Base-by-base conservation (phyloP, 2,329 filamentous ascomycete genomes). In the Talaromyces verruculosus region DNA sequence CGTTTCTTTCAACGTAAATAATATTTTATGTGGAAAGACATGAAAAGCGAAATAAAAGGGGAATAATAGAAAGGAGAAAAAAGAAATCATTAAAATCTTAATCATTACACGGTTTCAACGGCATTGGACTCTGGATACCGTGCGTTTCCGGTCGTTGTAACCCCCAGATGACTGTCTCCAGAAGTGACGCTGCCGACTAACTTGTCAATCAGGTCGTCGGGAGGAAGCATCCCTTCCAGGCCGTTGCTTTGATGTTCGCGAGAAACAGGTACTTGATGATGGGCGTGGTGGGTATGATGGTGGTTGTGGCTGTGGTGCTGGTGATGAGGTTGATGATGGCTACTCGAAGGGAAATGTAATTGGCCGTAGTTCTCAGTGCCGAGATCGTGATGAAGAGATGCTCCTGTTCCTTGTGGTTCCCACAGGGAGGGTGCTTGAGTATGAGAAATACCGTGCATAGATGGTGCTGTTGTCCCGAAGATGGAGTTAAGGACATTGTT, bases 121-220 rank as follows among this genome's bases (percentile, higher is more conserved):
- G 74, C 67, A 41, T 70, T 70, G 60, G 69, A 73, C 58, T 78
- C 75, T 6, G 70, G 60, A 67, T 78, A 78, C 37, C 13, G 71
- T 69, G 73, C 76, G 74, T 63, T 76, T 43, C 55, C 76, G 61
- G 73, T 72, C 65, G 73, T 73, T 19, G 74, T 69, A 70, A 74
- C 75, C 66, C 78, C 74, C 70, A 79, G 73, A 61, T 71, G 70
- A 41, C 72, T 69, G 65, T 73, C 75, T 22, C 55, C 43, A 35
- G 70, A 71, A 41, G 76, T 69, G 63, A 78, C 74, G 19, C 74
- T 72, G 30, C 76, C 74, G 39, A 78, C 76, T 35, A 78, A 65
- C 68, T 77, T 78, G 58, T 77, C 75, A 67, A 78, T 76, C 67
- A 78, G 68, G 61, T 78, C 76, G 47, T 78, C 77, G 0, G 75